These are phyloP conservation scores for Rozella allomycis DNA, from an alignment of 371 early-diverging fungal species.

Conservation along the genomic window DNA sequence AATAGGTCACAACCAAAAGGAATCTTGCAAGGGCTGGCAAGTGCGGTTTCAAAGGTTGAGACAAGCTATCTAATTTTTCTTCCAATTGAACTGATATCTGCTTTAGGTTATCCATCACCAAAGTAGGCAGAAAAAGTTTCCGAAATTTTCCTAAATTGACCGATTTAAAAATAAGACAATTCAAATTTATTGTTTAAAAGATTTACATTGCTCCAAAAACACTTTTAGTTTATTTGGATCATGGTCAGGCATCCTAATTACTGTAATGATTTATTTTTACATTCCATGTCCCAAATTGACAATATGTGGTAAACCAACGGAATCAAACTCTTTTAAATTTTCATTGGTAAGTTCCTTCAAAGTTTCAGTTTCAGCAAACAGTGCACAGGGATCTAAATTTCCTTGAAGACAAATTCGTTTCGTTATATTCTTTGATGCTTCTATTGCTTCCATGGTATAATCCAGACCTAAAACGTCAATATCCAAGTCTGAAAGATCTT, in stretches of 20 bases:
- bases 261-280: no score
- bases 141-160: no score
- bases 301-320: conserved; percentile 33
- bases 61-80: no score
- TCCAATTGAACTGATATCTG: no score
- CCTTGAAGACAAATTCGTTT: conserved; percentile 56
- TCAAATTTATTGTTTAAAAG: no score
- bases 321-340: conserved; percentile 64
- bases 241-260: conserved; percentile 16
- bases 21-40: conserved; percentile 71
- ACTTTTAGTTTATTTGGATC: conserved; percentile 18
- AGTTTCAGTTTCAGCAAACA: conserved; percentile 50
- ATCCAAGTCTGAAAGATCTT: conserved; percentile 30
- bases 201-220: no score
- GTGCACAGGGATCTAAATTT: conserved; percentile 71
- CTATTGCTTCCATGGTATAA: conserved; percentile 64
- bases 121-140: no score
- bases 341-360: conserved; percentile 44
- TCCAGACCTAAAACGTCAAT: conserved; percentile 75
- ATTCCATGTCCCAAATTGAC: conserved; percentile 93
- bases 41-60: conserved; percentile 57
- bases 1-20: conserved; percentile 78
- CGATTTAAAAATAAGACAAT: no score
- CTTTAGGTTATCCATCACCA: no score
- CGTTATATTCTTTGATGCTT: conserved; percentile 14